Evolutionary conservation across 1,139 yeast species (phyloP).

Genomic region (Pichia sp.): DNA sequence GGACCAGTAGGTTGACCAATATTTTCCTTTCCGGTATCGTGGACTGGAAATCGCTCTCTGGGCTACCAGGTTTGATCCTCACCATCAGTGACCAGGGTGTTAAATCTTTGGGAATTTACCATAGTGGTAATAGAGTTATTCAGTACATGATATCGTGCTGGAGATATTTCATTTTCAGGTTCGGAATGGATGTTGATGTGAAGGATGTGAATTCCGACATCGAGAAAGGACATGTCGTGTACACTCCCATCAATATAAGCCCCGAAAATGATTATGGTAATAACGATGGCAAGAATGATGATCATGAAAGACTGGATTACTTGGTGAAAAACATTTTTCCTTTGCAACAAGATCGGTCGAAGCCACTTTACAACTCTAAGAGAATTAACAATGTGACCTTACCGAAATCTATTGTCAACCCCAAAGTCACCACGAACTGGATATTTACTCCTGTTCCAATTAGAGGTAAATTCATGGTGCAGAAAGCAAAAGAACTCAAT

Average conservation of each 20-base stretch:
- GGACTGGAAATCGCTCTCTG: constrained; percentile 73
- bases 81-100: constrained; percentile 82
- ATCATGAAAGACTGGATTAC: constrained; percentile 7
- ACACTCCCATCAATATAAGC: constrained; percentile 43
- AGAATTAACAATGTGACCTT: constrained; percentile 17
- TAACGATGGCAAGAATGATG: constrained; percentile 7
- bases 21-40: constrained; percentile 71
- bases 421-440: constrained; percentile 42
- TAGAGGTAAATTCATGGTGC: constrained; percentile 70
- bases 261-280: constrained; percentile 1
- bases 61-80: constrained; percentile 81
- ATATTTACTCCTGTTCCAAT: constrained; percentile 58
- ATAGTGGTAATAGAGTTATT: constrained; percentile 36
- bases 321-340: constrained; percentile 21
- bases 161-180: constrained; percentile 84
- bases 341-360: constrained; percentile 7
- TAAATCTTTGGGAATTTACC: constrained; percentile 37
- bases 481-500: constrained; percentile 61
- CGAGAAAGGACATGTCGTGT: constrained; percentile 45
- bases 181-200: constrained; percentile 53
- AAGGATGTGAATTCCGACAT: constrained; percentile 31
- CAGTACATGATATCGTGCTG: constrained; percentile 65
- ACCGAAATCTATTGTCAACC: constrained; percentile 20
- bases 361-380: constrained; percentile 11
- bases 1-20: constrained; percentile 49